Evolutionary conservation across 352 stramenopile genomes (phyloP).

Genomic region (Pythium monospermum): DNA sequence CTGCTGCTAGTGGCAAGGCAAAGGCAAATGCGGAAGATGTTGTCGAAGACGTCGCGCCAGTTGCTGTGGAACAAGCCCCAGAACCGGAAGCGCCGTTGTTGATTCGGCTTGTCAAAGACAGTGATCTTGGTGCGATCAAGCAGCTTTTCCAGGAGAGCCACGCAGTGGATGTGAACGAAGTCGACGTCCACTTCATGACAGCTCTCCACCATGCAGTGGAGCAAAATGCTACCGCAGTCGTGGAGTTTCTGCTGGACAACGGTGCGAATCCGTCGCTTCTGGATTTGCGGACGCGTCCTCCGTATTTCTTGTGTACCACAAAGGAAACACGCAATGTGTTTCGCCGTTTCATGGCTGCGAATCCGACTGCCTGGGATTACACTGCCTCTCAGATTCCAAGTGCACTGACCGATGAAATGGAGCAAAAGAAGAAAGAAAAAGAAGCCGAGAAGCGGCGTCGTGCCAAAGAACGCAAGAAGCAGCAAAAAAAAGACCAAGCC

Average conservation of each 20-base stretch:
- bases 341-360: slow-evolving; percentile 75
- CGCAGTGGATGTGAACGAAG: slow-evolving; percentile 38
- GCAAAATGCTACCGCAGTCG: slow-evolving; percentile 36
- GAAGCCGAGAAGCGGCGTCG: slow-evolving; percentile 87
- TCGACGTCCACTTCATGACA: slow-evolving; percentile 70
- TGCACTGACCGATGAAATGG: slow-evolving; percentile 71
- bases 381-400: slow-evolving; percentile 61
- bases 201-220: slow-evolving; percentile 66
- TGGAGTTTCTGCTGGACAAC: slow-evolving; percentile 71
- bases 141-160: not conserved
- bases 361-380: slow-evolving; percentile 85
- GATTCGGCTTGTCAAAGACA: slow-evolving; percentile 33
- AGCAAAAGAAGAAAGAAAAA: slow-evolving; percentile 82
- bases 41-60: not conserved
- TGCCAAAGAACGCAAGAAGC: slow-evolving; percentile 89
- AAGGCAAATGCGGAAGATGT: slow-evolving; percentile 22
- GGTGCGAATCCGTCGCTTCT: slow-evolving; percentile 81
- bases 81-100: slow-evolving; percentile 24
- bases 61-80: slow-evolving; percentile 17
- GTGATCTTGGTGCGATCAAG: slow-evolving; percentile 8
- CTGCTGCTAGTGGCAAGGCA: slow-evolving; percentile 22
- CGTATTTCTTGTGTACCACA: slow-evolving; percentile 86
- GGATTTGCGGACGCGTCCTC: slow-evolving; percentile 71
- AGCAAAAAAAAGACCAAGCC: slow-evolving; percentile 71
- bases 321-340: slow-evolving; percentile 92